These are phyloP conservation scores for Phytophthora kernoviae DNA, from an alignment of 352 stramenopile genomes.

Conservation along the genomic window DNA sequence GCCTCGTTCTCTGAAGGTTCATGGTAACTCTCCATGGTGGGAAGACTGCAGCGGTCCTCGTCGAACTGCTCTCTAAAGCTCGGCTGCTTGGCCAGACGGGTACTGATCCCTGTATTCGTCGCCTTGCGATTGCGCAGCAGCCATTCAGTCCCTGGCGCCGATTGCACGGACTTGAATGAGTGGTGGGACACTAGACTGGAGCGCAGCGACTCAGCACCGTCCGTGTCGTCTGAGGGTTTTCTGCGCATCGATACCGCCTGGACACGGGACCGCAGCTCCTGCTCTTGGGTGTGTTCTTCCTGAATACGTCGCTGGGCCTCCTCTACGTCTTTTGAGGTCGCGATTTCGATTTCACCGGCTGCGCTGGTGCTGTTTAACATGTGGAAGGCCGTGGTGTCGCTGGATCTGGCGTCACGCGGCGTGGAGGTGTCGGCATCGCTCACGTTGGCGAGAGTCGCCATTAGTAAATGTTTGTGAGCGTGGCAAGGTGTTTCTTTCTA, in stretches of 20 bases:
- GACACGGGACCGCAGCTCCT: constrained; percentile 47
- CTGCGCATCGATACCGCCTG: constrained; percentile 49
- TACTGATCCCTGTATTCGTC: constrained; percentile 3
- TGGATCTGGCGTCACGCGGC: neutral
- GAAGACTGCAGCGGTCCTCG: constrained; percentile 59
- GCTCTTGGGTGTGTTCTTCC: constrained; percentile 21
- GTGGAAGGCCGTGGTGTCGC: neutral
- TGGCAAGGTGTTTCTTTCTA: too few relatives aligned
- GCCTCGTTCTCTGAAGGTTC: constrained; percentile 16
- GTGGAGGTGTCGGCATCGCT: neutral
- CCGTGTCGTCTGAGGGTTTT: constrained; percentile 41
- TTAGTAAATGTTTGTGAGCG: too few relatives aligned
- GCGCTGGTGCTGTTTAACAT: constrained; percentile 4
- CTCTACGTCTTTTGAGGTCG: constrained; percentile 7
- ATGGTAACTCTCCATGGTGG: constrained; percentile 50
- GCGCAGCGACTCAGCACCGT: constrained; percentile 31
- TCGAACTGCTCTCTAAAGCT: constrained; percentile 57
- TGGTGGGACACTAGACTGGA: constrained; percentile 50
- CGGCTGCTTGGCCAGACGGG: constrained; percentile 39
- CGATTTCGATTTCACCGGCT: neutral
- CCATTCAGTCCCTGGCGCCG: constrained; percentile 26
- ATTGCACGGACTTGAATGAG: constrained; percentile 38
- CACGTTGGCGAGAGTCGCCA: constrained; percentile 9
- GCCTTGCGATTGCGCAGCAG: constrained; percentile 18
- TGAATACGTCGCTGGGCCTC: constrained; percentile 11